Evolutionary conservation across 768 basidiomycete genomes (phyloP), one percentile per base, ranked within the genome.

Genomic region (Suillus occidentalis): DNA sequence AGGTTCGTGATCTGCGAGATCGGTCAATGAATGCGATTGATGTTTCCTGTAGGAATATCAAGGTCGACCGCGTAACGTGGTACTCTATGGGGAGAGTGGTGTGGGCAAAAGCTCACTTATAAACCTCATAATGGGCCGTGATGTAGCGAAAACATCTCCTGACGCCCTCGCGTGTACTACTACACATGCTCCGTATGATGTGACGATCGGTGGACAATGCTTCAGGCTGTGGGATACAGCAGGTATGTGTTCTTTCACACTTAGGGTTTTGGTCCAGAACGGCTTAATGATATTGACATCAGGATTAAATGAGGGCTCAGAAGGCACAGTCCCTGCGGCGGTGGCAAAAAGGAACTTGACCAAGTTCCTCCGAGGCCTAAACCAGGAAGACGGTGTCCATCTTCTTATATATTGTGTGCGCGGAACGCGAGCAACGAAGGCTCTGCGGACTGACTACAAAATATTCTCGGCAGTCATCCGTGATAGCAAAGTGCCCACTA

Each of bases 91-190:
- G 6, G 74, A 72, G 57, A 66, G 60, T 16, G 76, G 74, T 12
- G 74, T 73, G 10, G 74, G 79, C 12, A 83, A 83, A 68, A 82
- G 81, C 65, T 80, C 80, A 0, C 70, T 83, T 40, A 63, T 83
- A 65, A 83, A 83, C 66, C 69, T 81, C 72, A 66, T 83, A 31
- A 63, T 65, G 10, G 70, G 68, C 28, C 6, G 61, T 9, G 60
- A 71, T 1, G 62, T 67, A 22, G 81, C 81, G 2, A 39, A 53
- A 2, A 72, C 75, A 28, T 80, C 79, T 2, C 68, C 73, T 40
- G 68, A 72, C 10, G 72, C 75, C 8, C 49, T 68, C 9, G 78
- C 77, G 3, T 80, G 76, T 61, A 83, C 82, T 4, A 72, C 72
- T 37, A 47, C 70, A 12, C 61, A 61, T 45, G 57, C 45, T 12